Conservation (phyloP, 2,329 filamentous ascomycete genomes). For the Colletotrichum sp. region DNA sequence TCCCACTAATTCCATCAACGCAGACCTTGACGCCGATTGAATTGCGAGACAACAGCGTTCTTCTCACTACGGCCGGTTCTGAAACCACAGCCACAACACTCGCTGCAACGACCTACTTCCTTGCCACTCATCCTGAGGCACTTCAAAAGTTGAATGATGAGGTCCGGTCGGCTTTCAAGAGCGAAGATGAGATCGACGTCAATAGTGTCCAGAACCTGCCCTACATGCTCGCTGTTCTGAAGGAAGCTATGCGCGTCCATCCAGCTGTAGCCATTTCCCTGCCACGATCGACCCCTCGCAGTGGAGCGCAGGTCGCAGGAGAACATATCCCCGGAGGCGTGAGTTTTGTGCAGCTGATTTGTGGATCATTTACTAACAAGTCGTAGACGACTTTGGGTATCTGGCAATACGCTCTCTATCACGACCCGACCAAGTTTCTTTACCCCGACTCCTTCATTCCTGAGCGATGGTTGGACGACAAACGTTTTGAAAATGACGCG, state of each 20-base stretch:
- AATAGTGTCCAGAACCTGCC: constrained; percentile 29
- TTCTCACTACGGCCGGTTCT: constrained; percentile 39
- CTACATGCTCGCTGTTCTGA: constrained; percentile 45
- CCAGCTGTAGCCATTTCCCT: constrained; percentile 30
- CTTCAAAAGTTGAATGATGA: constrained; percentile 39
- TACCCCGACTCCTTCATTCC: constrained; percentile 50
- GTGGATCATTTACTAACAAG: not conserved
- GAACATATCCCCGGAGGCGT: constrained; percentile 35
- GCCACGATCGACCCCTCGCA: constrained; percentile 30
- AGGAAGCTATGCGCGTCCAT: constrained; percentile 43
- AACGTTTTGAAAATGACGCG: constrained; percentile 8
- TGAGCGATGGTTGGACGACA: constrained; percentile 45
- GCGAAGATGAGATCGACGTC: constrained; percentile 41
- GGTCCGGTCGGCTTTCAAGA: constrained; percentile 40
- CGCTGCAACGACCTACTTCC: constrained; percentile 42
- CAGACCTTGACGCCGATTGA: not conserved
- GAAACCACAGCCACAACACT: constrained; percentile 52
- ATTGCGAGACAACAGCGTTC: constrained; percentile 17
- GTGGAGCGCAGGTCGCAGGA: constrained; percentile 35
- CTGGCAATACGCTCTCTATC: constrained; percentile 48
- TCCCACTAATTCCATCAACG: constrained; percentile 14
- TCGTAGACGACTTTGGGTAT: constrained; percentile 43
- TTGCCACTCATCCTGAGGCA: constrained; percentile 34
- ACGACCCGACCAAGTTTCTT: constrained; percentile 46
- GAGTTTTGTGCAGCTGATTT: constrained; percentile 21